Conservation (phyloP, 2,329 filamentous ascomycete genomes). For the Stemphylium lycopersici region DNA sequence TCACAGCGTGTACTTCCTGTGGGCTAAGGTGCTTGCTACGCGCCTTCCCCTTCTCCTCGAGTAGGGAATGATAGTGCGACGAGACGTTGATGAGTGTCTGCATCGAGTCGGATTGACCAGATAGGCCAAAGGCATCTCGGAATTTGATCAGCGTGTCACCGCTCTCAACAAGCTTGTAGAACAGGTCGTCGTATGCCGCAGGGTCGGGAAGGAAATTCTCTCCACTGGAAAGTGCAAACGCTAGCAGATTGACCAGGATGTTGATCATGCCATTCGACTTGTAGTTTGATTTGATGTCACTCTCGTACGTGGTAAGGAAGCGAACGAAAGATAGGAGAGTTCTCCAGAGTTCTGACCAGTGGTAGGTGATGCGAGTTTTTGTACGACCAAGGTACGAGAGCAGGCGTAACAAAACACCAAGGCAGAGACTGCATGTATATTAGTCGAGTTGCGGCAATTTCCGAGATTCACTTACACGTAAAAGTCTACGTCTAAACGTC, state of each 20-base stretch:
- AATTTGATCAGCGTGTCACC: constrained; percentile 84
- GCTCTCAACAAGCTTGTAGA: constrained; percentile 96
- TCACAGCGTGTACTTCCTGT: constrained; percentile 83
- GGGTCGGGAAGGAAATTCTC: constrained; percentile 90
- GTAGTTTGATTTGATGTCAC: constrained; percentile 72
- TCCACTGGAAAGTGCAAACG: constrained; percentile 81
- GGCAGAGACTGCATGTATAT: constrained; percentile 62
- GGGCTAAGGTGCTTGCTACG: constrained; percentile 75
- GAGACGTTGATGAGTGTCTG: constrained; percentile 83
- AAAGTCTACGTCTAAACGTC: constrained; percentile 81
- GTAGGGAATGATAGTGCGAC: constrained; percentile 83
- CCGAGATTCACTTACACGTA: constrained; percentile 63
- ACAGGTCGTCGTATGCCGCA: constrained; percentile 90
- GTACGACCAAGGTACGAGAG: constrained; percentile 84
- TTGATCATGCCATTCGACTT: constrained; percentile 77
- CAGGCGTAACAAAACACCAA: constrained; percentile 81
- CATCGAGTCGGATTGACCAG: constrained; percentile 63
- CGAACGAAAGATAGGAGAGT: constrained; percentile 85
- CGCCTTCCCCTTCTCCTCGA: constrained; percentile 62
- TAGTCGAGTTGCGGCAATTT: neutral
- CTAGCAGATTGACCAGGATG: constrained; percentile 80
- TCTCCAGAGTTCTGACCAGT: constrained; percentile 96
- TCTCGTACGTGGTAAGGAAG: constrained; percentile 85
- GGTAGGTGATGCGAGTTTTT: constrained; percentile 80
- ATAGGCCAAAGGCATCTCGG: constrained; percentile 71